Evolutionary conservation across 768 basidiomycete species (phyloP).

Genomic region (Boletus huronensis): DNA sequence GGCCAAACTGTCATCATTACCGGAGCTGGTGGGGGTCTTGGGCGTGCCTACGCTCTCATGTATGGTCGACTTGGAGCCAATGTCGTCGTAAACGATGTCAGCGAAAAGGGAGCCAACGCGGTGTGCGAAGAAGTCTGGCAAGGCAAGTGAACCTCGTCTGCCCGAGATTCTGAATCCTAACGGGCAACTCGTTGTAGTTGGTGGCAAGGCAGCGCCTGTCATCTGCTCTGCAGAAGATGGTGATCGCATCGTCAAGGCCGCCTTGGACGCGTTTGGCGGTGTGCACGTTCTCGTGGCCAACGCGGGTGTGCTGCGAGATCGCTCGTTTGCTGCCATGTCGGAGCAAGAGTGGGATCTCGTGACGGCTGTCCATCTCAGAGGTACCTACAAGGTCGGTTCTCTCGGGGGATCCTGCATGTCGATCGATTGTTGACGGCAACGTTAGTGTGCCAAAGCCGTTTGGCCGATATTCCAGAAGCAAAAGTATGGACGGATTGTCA

Average conservation of each 20-base stretch:
- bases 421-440: not conserved
- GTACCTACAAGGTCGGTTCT: constrained; percentile 74
- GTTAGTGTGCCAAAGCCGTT: constrained; percentile 86
- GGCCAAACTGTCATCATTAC: constrained; percentile 92
- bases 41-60: constrained; percentile 89
- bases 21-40: constrained; percentile 92
- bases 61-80: constrained; percentile 92
- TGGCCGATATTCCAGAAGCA: constrained; percentile 98
- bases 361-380: constrained; percentile 82
- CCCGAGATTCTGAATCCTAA: not conserved
- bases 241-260: constrained; percentile 81
- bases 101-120: constrained; percentile 72
- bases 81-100: constrained; percentile 94
- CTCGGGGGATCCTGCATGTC: not conserved
- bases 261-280: constrained; percentile 81
- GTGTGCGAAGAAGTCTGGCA: constrained; percentile 87
- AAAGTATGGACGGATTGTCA: constrained; percentile 93
- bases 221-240: constrained; percentile 91
- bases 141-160: constrained; percentile 40
- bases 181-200: constrained; percentile 45
- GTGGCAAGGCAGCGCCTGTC: constrained; percentile 82
- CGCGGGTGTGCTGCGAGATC: constrained; percentile 92
- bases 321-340: constrained; percentile 85
- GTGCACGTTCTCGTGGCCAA: constrained; percentile 90
- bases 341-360: constrained; percentile 95